These are phyloP conservation scores for Cadophora sp. DNA, from an alignment of 2,329 filamentous ascomycete genomes.

Conservation along the genomic window DNA sequence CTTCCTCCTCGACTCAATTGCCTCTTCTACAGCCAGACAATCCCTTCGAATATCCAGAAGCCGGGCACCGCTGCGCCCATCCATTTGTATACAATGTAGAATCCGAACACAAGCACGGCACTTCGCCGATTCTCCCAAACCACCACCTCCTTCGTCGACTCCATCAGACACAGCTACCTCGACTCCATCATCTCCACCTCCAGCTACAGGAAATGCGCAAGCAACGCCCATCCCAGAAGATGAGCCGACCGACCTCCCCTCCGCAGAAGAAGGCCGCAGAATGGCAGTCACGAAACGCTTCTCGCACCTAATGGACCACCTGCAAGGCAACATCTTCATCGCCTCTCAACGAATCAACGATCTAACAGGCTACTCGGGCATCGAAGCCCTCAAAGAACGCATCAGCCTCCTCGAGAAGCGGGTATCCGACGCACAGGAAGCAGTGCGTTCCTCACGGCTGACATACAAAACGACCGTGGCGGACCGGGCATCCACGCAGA, in stretches of 20 bases:
- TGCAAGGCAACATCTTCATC: slow-evolving; percentile 84
- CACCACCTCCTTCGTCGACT: slow-evolving; percentile 26
- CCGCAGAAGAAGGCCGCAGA: slow-evolving; percentile 53
- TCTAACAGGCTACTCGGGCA: slow-evolving; percentile 91
- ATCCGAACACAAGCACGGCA: slow-evolving; percentile 47
- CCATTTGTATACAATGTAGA: slow-evolving; percentile 51
- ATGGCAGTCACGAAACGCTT: slow-evolving; percentile 57
- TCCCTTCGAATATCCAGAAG: slow-evolving; percentile 31
- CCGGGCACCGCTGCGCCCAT: slow-evolving; percentile 40
- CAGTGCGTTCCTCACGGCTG: slow-evolving; percentile 74
- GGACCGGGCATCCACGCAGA: slow-evolving; percentile 85
- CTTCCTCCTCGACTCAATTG: slow-evolving; percentile 39
- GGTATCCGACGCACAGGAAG: slow-evolving; percentile 64
- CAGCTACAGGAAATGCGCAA: slow-evolving; percentile 16
- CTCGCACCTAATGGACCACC: slow-evolving; percentile 81
- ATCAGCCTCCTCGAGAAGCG: slow-evolving; percentile 72
- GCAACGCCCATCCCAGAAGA: slow-evolving; percentile 21
- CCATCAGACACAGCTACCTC: slow-evolving; percentile 18
- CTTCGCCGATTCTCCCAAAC: slow-evolving; percentile 43
- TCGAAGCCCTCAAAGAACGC: slow-evolving; percentile 81
- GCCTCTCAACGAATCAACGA: slow-evolving; percentile 91
- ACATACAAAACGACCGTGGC: slow-evolving; percentile 85
- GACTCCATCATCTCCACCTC: slow-evolving; percentile 9
- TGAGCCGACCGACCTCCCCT: slow-evolving; percentile 51
- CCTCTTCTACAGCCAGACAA: slow-evolving; percentile 32